phyloP scores from a whole-genome alignment of 2,329 filamentous ascomycete species.

The Volutella citrinella region DNA sequence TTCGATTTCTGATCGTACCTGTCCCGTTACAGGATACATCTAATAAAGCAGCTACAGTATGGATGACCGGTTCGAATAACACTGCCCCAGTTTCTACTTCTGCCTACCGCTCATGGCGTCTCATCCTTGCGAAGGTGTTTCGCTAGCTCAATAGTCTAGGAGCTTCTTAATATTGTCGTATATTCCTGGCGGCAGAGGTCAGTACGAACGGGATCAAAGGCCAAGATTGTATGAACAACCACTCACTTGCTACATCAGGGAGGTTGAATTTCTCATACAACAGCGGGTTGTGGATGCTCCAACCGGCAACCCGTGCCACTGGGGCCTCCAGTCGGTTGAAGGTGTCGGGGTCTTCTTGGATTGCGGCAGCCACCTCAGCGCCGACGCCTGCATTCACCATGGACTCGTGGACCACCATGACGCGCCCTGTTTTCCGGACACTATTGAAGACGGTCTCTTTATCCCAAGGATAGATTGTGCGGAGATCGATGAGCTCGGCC shows the following conservation, averaged over 20 bases:
- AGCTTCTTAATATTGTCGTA: constrained; percentile 69
- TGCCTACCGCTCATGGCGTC: too few species aligned
- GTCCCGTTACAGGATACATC: too few species aligned
- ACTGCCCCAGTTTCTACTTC: background rate
- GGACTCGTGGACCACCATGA: constrained; percentile 86
- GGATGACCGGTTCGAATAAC: background rate
- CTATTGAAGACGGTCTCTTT: constrained; percentile 75
- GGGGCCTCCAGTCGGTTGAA: constrained; percentile 84
- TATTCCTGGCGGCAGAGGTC: constrained; percentile 48
- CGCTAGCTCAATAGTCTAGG: constrained; percentile 56
- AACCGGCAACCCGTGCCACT: constrained; percentile 81
- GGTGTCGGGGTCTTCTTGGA: constrained; percentile 73
- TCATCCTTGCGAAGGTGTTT: too few species aligned
- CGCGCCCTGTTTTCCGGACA: constrained; percentile 81
- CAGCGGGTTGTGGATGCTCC: constrained; percentile 80
- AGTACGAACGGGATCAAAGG: constrained; percentile 3
- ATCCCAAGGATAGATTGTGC: constrained; percentile 92
- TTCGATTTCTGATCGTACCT: too few species aligned
- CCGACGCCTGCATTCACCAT: constrained; percentile 90
- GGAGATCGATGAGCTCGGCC: constrained; percentile 81
- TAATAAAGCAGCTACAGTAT: background rate
- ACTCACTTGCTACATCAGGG: constrained; percentile 84
- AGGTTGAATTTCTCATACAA: constrained; percentile 78
- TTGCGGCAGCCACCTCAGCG: constrained; percentile 82
- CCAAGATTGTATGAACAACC: too few species aligned